Evolutionary conservation across 2,329 filamentous ascomycete genomes (phyloP).

Genomic region (Fusarium sambucinum): DNA sequence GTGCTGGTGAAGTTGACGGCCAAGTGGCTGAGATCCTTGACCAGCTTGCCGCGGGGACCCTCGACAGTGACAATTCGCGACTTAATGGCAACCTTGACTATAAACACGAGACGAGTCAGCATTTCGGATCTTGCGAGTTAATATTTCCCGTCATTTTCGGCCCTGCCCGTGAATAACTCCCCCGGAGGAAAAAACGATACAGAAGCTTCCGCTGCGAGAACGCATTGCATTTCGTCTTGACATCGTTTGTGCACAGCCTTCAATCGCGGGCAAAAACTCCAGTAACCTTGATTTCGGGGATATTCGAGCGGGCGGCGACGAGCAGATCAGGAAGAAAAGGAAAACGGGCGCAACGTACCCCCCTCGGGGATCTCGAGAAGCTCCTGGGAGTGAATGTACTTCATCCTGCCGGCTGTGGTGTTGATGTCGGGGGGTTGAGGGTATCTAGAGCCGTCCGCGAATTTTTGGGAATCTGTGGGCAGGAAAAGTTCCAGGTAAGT

Average conservation of each 20-base stretch:
- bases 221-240: constrained; percentile 28
- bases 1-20: constrained; percentile 95
- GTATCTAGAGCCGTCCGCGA: constrained; percentile 55
- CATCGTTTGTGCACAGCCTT: constrained; percentile 31
- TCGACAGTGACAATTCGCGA: constrained; percentile 96
- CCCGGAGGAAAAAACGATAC: background rate
- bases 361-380: constrained; percentile 94
- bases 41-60: constrained; percentile 96
- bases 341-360: constrained; percentile 74
- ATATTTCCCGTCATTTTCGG: constrained; percentile 5
- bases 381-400: constrained; percentile 99
- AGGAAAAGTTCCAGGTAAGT: constrained; percentile 56
- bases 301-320: constrained; percentile 23
- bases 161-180: constrained; percentile 13
- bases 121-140: constrained; percentile 26
- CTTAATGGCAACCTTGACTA: constrained; percentile 98
- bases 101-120: constrained; percentile 52
- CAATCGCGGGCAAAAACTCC: constrained; percentile 31
- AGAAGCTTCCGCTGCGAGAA: constrained; percentile 13
- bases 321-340: constrained; percentile 20
- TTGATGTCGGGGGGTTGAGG: constrained; percentile 59
- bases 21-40: constrained; percentile 96
- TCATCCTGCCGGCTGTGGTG: constrained; percentile 84
- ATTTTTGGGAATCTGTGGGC: constrained; percentile 55
- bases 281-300: constrained; percentile 18